These are phyloP conservation scores for Takakia lepidozioides DNA, from an alignment of 225 moss, liverwort and hornwort species.

Conservation along the genomic window DNA sequence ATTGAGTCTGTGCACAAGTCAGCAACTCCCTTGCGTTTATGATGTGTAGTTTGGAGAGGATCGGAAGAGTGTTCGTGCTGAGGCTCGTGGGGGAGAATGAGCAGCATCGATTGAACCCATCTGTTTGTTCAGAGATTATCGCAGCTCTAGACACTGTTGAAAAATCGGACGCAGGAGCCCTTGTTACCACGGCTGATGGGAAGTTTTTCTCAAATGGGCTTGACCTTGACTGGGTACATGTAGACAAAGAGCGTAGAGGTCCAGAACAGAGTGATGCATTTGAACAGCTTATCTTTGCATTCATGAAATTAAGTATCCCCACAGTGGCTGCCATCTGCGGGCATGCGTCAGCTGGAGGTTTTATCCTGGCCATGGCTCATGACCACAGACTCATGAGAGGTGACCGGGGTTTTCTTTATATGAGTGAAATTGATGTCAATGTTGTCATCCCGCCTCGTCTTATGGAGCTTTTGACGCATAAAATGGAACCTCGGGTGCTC, in stretches of 20 bases:
- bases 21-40: no score
- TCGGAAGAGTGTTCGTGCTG: conserved; percentile 51
- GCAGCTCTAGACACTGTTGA: conserved; percentile 42
- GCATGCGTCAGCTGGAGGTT: conserved; percentile 57
- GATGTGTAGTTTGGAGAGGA: conserved; percentile 60
- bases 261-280: conserved; percentile 5
- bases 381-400: conserved; percentile 67
- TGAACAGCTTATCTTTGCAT: conserved; percentile 16
- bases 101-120: conserved; percentile 59
- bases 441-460: conserved; percentile 18
- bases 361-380: conserved; percentile 68
- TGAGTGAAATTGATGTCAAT: conserved; percentile 62
- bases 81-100: conserved; percentile 44
- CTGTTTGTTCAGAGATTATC: conserved; percentile 29
- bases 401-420: conserved; percentile 47
- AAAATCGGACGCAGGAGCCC: conserved; percentile 51
- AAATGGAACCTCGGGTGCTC: conserved; percentile 47
- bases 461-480: conserved; percentile 29
- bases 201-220: conserved; percentile 73
- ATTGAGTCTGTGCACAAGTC: no score
- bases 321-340: conserved; percentile 72
- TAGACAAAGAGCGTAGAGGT: conserved; percentile 6
- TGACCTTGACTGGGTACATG: conserved; percentile 39
- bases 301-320: conserved; percentile 53
- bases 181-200: conserved; percentile 74